Evolutionary conservation across 2,329 filamentous ascomycete species (phyloP).

Genomic region (Trichoderma arundinaceum): DNA sequence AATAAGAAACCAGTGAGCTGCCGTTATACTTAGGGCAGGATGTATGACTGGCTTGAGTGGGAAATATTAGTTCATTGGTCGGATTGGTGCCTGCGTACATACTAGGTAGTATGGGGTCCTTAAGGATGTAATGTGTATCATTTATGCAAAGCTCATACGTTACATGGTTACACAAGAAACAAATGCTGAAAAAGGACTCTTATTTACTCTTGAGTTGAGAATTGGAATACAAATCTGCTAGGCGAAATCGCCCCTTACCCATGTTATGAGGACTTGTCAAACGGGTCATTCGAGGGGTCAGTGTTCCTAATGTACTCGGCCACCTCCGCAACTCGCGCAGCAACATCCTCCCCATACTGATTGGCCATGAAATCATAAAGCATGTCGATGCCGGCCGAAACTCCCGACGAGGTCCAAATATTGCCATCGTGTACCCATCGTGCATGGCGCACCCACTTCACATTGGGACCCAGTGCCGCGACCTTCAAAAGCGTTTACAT

Average conservation of each 20-base stretch:
- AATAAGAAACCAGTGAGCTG: constrained; percentile 45
- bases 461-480: constrained; percentile 48
- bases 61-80: background rate
- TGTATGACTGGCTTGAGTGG: background rate
- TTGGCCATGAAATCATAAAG: constrained; percentile 43
- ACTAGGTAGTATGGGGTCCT: background rate
- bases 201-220: background rate
- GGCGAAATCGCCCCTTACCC: no score
- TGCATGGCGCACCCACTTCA: constrained; percentile 61
- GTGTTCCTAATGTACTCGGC: constrained; percentile 64
- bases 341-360: constrained; percentile 57
- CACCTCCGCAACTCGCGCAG: constrained; percentile 53
- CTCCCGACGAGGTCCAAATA: constrained; percentile 66
- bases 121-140: background rate
- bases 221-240: background rate
- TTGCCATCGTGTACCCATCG: constrained; percentile 67
- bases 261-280: constrained; percentile 37
- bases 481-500: constrained; percentile 35
- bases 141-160: background rate
- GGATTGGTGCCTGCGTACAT: background rate
- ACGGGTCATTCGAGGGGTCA: constrained; percentile 60
- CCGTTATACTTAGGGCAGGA: constrained; percentile 40
- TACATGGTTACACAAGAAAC: no score
- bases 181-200: background rate
- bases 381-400: constrained; percentile 53